Evolutionary conservation across 169 alveolate genomes (phyloP).

Genomic region (Amoebophrya sp.): DNA sequence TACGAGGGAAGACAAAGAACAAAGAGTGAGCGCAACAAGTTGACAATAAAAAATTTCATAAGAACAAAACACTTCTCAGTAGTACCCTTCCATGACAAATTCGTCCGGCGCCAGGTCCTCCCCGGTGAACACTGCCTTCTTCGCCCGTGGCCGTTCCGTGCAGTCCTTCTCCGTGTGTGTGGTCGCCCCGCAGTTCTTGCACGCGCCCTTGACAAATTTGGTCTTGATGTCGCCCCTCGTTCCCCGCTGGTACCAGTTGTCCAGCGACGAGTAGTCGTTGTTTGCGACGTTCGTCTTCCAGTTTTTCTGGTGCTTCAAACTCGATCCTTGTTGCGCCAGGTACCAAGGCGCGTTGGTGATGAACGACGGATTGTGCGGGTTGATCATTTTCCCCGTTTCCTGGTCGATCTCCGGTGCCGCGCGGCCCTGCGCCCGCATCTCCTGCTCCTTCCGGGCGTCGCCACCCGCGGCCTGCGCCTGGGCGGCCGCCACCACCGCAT

Average conservation of each 20-base stretch:
- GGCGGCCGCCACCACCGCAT: too few relatives aligned
- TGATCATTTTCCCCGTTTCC: conserved; percentile 48
- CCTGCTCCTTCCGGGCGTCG: not conserved
- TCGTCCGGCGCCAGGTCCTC: conserved; percentile 85
- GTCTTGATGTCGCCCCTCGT: conserved; percentile 42
- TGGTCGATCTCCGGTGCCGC: conserved; percentile 47
- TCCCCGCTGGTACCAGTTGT: conserved; percentile 40
- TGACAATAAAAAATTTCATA: too few relatives aligned
- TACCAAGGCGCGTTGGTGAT: conserved; percentile 58
- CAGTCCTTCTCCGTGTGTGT: conserved; percentile 95
- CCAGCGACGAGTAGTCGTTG: not conserved
- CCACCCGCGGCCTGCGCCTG: not conserved
- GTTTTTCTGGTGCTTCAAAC: conserved; percentile 45
- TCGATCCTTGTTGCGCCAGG: conserved; percentile 47
- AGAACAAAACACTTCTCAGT: too few relatives aligned
- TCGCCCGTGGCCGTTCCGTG: conserved; percentile 91
- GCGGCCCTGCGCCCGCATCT: conserved; percentile 40
- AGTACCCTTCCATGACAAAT: conserved; percentile 56
- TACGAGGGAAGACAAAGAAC: too few relatives aligned
- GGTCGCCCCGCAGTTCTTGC: conserved; percentile 98
- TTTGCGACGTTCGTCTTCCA: conserved; percentile 44
- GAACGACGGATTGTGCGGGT: conserved; percentile 58
- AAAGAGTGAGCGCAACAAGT: too few relatives aligned
- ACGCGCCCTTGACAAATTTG: conserved; percentile 70
- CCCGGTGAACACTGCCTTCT: conserved; percentile 89